Evolutionary conservation across 139 green algal genomes (phyloP).

Genomic region (Marvania coccoides): DNA sequence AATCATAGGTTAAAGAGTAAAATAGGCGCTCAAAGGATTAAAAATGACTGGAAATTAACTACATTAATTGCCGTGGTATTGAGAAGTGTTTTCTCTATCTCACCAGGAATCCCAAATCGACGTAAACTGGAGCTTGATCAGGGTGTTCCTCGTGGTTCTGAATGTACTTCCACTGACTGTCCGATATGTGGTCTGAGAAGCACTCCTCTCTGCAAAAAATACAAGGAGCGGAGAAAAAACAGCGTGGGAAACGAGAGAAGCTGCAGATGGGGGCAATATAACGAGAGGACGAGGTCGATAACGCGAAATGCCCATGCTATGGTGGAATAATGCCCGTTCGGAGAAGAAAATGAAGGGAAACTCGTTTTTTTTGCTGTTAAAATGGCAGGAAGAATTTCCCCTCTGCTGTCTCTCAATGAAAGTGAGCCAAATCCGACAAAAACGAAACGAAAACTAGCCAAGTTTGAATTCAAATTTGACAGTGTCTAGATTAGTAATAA

Average conservation of each 20-base stretch:
- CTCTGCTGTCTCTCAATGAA: background rate
- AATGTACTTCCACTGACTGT: slow-evolving; percentile 25
- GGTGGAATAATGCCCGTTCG: background rate
- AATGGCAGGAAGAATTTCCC: background rate
- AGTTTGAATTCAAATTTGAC: too few species aligned
- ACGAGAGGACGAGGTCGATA: background rate
- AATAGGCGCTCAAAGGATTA: background rate
- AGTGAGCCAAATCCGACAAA: too few species aligned
- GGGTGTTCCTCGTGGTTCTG: slow-evolving; percentile 9
- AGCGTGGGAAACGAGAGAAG: too few species aligned
- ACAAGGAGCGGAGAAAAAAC: too few species aligned
- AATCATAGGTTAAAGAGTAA: background rate
- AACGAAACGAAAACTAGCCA: too few species aligned
- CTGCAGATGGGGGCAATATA: too few species aligned
- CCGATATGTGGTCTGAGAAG: slow-evolving; percentile 19
- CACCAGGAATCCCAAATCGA: slow-evolving; percentile 28
- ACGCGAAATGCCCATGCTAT: background rate
- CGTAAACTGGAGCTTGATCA: slow-evolving; percentile 5
- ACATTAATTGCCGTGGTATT: background rate
- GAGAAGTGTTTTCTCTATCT: background rate
- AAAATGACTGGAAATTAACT: background rate
- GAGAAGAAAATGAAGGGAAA: background rate
- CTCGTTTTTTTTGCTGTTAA: background rate
- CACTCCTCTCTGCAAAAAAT: slow-evolving; percentile 24
- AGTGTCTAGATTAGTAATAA: too few species aligned